Conservation (phyloP, 208 protist genomes). For the Wallacemonas rigidus region DNA sequence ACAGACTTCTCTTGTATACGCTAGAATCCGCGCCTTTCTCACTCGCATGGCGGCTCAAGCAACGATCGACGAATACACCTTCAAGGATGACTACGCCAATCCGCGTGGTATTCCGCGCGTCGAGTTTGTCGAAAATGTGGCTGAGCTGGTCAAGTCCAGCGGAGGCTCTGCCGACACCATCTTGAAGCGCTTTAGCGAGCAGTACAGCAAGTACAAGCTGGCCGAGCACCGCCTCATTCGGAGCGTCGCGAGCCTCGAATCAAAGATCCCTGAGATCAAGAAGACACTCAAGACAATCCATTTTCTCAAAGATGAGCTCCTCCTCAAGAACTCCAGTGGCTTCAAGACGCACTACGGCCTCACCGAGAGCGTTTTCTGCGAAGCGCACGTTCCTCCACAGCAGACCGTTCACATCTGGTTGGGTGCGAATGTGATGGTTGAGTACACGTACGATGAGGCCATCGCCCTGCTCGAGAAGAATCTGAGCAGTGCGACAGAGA, state of each 20-base stretch:
- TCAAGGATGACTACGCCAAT: slow-evolving; percentile 88
- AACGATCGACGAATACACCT: slow-evolving; percentile 69
- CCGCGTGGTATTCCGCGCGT: slow-evolving; percentile 86
- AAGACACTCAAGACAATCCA: slow-evolving; percentile 91
- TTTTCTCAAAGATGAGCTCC: slow-evolving; percentile 63
- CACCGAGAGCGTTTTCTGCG: slow-evolving; percentile 87
- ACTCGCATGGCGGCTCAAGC: slow-evolving; percentile 10
- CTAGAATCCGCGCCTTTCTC: no score
- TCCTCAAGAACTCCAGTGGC: slow-evolving; percentile 22
- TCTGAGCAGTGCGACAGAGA: slow-evolving; percentile 71
- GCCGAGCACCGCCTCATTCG: slow-evolving; percentile 89
- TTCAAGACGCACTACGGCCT: slow-evolving; percentile 89
- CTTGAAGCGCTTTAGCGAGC: slow-evolving; percentile 85
- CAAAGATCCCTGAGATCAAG: slow-evolving; percentile 93
- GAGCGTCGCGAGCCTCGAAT: slow-evolving; percentile 80
- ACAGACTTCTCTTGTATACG: no score
- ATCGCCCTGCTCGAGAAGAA: slow-evolving; percentile 91
- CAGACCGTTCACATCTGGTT: slow-evolving; percentile 93
- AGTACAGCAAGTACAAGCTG: slow-evolving; percentile 94
- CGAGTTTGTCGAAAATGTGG: slow-evolving; percentile 85
- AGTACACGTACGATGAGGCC: slow-evolving; percentile 97
- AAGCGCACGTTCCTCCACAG: slow-evolving; percentile 80
- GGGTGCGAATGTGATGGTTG: slow-evolving; percentile 97
- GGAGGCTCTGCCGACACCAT: slow-evolving; percentile 78
- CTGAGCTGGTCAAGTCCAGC: slow-evolving; percentile 71